Base-by-base conservation (phyloP, 306 rosid genomes). In the Hippophae rhamnoides region DNA sequence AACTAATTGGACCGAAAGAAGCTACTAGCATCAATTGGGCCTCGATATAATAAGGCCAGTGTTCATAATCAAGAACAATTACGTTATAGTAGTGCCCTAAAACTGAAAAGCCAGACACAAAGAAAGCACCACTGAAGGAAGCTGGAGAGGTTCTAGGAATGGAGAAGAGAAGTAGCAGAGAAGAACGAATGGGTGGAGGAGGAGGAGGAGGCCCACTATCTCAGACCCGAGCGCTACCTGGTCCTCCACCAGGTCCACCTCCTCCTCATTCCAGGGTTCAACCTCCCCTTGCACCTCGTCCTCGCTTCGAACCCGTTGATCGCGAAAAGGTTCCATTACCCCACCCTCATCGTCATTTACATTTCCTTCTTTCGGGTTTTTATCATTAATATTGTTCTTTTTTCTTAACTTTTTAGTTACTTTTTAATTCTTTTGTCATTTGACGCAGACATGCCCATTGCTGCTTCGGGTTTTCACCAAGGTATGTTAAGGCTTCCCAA, bases 401-500 rank as follows among this genome's bases (percentile, higher is more conserved):
- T 18, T 43, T n/a, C 58, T 45, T 8, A 1, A 14, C 8, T 10
- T 25, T 6, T 8, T 14, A 48, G 44, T 60, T 48, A 6, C 26
- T 14, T 31, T 43, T 46, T 8, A 25, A 52, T 43, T 52, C 9
- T 7, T 61, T 11, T 31, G 14, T 3, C 40, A 25, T 61, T 61
- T 9, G 13, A 23, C 72, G 41, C 86, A 90, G 96, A 88, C 89
- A 11, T 92, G 99, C 59, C 99, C 96, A n/a, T 76, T 92, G 42
- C 67, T 92, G 50, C 95, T 92, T 51, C 84, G 96, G 60, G 99
- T 92, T 41, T 92, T 92, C 78, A 88, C 99, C 1, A 85, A 84
- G 97, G 95, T 89, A 74, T 10, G 67, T 10, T 12, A 13, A 18
- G 38, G 2, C 38, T 31, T 31, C 38, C 38, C 7, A 44, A 60